A percentile compares a stretch with the other conserved stretches of the same genome.
Conservation (phyloP, 2,329 filamentous ascomycete species). For the Trichoderma simmonsii region DNA sequence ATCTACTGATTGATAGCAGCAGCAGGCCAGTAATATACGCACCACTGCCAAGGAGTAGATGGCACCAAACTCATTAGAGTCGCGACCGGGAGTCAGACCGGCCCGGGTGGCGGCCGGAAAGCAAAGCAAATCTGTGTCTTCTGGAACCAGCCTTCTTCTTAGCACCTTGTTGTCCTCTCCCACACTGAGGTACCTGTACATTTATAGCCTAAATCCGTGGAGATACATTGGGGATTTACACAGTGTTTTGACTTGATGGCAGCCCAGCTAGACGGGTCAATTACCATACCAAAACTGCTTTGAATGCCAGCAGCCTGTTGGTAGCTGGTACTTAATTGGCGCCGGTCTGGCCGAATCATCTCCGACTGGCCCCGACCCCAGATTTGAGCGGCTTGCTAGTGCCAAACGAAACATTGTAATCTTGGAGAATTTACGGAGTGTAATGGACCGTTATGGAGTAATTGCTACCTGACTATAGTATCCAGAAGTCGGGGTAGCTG, state of each 20-base stretch:
- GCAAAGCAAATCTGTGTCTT: background rate
- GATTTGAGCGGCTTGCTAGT: background rate
- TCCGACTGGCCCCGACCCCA: conserved; percentile 1
- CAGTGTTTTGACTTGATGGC: background rate
- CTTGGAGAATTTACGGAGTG: background rate
- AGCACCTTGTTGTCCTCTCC: too few relatives aligned
- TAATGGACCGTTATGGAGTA: background rate
- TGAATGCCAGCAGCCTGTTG: background rate
- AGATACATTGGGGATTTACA: background rate
- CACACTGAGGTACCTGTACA: background rate
- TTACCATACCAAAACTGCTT: background rate
- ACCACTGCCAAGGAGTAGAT: background rate
- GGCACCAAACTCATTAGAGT: background rate
- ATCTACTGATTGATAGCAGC: background rate
- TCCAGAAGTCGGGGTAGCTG: background rate
- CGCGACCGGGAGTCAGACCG: background rate
- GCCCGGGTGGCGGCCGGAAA: conserved; percentile 2
- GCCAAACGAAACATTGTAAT: background rate
- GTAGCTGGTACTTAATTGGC: background rate
- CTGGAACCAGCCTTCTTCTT: background rate
- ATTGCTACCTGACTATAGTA: background rate
- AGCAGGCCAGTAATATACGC: background rate
- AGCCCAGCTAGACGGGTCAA: background rate
- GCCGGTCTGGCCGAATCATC: conserved; percentile 1
- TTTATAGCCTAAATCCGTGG: background rate